Percentiles rank a stretch among this genome's conserved stretches.
Evolutionary conservation across 2,329 filamentous ascomycete species (phyloP).

Genomic region (Aspergillus cejpii): DNA sequence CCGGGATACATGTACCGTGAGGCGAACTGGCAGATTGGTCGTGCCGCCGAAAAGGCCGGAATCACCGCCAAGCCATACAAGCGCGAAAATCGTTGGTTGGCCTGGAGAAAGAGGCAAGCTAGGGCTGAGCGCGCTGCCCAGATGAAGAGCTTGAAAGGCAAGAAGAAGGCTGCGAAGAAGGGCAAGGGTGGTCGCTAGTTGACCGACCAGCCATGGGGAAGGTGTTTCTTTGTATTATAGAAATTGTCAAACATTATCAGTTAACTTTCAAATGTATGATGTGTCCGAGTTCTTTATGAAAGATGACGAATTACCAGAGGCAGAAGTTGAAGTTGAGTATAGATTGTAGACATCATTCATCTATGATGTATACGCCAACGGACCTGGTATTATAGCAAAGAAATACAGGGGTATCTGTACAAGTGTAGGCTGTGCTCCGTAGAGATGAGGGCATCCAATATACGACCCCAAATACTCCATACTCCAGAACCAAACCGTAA

Average conservation of each 20-base stretch:
- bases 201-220: constrained; percentile 15
- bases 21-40: constrained; percentile 62
- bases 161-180: constrained; percentile 39
- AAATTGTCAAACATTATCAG: constrained; percentile 16
- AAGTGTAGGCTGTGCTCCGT: neutral
- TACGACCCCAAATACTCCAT: neutral
- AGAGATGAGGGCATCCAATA: neutral
- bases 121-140: constrained; percentile 48
- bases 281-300: neutral
- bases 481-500: neutral
- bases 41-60: constrained; percentile 54
- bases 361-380: no score
- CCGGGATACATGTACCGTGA: constrained; percentile 59
- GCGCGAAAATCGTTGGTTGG: constrained; percentile 55
- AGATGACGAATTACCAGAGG: neutral
- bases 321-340: neutral
- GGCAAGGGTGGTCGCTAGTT: constrained; percentile 26
- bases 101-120: constrained; percentile 56
- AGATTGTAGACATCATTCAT: no score
- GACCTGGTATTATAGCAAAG: neutral
- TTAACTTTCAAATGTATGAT: constrained; percentile 5
- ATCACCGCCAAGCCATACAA: constrained; percentile 52
- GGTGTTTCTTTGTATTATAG: constrained; percentile 33
- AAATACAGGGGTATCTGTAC: neutral
- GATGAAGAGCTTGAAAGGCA: constrained; percentile 49